Evolutionary conservation across 495 filamentous ascomycete genomes (phyloP), one percentile per base, ranked within the genome.

Genomic region (Aspergillus panamensis): DNA sequence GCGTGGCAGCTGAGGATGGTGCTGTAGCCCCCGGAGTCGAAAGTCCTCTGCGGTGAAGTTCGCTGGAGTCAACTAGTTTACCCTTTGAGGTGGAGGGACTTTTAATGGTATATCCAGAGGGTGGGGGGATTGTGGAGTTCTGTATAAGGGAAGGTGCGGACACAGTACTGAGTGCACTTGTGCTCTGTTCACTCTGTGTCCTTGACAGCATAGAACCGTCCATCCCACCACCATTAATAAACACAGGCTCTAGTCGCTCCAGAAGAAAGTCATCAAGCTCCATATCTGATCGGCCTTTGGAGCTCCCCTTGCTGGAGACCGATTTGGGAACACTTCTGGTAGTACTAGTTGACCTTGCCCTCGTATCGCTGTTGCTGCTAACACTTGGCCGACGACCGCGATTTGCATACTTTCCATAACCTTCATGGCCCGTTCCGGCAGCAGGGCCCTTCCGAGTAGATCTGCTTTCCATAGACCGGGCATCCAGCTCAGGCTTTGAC

Each of bases 361-460:
- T 69, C 19, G 66, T 69, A 10, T 70, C 74, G 33, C 69, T 77
- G 20, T 66, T 73, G 59, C 74, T 82, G 59, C 78, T 73, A 53
- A 74, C 70, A 44, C 80, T 82, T 44, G 77, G 49, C 57, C 73
- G 79, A 20, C 79, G 70, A 19, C 74, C 81, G 47, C 73, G 74
- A 50, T 74, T 71, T 30, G 70, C 81, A 78, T 83, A 95, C 66
- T 83, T 87, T 8, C 92, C 91, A 68, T 97, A 97, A 44, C 93
- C 94, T 75, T 97, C 94, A 70, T 97, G 91, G 2, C 94, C 94
- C 32, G 95, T 99, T 33, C 94, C 95, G 30, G 94, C 94, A 6
- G 80, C 82, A 16, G 94, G 94, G 0, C 94, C 95, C 71, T 93
- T 96, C 53, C 88, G 84, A 13, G 71, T 39, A 6, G 75, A 55